A percentile compares a stretch with the other conserved stretches of the same genome.
These are phyloP conservation scores for Globisporangium polare DNA, from an alignment of 352 stramenopile species.

Conservation along the genomic window DNA sequence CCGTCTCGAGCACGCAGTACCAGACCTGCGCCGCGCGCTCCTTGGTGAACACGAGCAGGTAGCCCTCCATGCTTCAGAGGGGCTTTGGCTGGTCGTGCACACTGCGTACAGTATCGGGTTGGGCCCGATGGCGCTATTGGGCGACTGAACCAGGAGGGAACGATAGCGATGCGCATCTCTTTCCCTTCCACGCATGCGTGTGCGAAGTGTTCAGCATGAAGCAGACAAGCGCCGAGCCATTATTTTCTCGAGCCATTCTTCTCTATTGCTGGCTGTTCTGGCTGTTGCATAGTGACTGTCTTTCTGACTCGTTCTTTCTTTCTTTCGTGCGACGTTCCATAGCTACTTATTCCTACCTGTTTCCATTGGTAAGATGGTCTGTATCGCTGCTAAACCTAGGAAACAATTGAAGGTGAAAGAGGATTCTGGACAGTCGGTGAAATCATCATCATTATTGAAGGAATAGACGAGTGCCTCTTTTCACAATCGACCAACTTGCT, in stretches of 20 bases:
- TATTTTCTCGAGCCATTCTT: not conserved
- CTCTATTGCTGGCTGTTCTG: too few relatives aligned
- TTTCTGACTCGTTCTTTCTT: not conserved
- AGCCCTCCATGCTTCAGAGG: slow-evolving; percentile 55
- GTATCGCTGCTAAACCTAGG: not conserved
- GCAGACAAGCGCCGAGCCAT: not conserved
- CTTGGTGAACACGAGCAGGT: slow-evolving; percentile 58
- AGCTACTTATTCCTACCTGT: not conserved
- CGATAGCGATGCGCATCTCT: not conserved
- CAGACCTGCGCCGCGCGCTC: slow-evolving; percentile 35
- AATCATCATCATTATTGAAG: not conserved
- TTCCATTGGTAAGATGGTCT: not conserved
- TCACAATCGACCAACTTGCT: not conserved
- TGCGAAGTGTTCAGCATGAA: not conserved
- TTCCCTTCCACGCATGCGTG: not conserved
- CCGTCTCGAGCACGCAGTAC: slow-evolving; percentile 71
- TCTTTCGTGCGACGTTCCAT: not conserved
- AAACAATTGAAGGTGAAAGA: not conserved
- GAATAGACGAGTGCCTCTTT: not conserved
- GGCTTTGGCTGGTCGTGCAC: not conserved
- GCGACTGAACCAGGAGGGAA: not conserved
- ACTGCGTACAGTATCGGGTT: not conserved
- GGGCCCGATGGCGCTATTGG: slow-evolving; percentile 1
- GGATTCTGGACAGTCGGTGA: not conserved
- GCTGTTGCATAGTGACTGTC: not conserved